Percentiles rank a stretch among this genome's conserved stretches.
phyloP scores from a whole-genome alignment of 73 alveolate genomes.

The Stentor coeruleus region DNA sequence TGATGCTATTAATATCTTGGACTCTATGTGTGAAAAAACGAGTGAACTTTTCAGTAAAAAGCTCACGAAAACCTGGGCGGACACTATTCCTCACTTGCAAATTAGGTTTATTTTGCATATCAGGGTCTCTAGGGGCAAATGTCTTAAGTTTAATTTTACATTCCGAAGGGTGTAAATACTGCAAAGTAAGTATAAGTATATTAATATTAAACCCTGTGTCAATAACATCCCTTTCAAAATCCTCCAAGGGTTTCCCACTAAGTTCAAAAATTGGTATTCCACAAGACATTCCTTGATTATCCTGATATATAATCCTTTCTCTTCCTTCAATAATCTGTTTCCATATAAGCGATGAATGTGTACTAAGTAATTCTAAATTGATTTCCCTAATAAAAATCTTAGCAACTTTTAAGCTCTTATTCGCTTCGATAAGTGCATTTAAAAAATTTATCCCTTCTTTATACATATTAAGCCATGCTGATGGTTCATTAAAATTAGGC shows the following conservation, averaged over 20 bases:
- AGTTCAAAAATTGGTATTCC: no score
- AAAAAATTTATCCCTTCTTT: background rate
- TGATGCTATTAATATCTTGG: background rate
- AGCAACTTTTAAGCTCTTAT: background rate
- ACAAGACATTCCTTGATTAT: background rate
- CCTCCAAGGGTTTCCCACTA: background rate
- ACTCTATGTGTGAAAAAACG: background rate
- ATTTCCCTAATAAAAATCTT: slow-evolving; percentile 5
- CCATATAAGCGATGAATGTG: slow-evolving; percentile 10
- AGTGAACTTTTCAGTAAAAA: background rate
- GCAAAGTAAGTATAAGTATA: background rate
- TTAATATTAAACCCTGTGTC: background rate
- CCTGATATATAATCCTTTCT: slow-evolving; percentile 12
- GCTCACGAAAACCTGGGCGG: background rate
- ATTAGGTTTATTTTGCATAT: no score
- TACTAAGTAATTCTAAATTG: background rate
- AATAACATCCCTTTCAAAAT: slow-evolving; percentile 1
- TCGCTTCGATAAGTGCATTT: slow-evolving; percentile 15
- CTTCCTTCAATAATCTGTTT: background rate
- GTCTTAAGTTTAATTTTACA: background rate
- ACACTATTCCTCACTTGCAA: no score
- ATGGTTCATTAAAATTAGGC: background rate
- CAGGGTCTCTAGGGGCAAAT: background rate
- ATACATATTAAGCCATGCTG: background rate
- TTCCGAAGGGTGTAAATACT: background rate